These are phyloP conservation scores for Backusella tuberculispora DNA, from an alignment of 192 early-diverging fungal species.

Conservation along the genomic window DNA sequence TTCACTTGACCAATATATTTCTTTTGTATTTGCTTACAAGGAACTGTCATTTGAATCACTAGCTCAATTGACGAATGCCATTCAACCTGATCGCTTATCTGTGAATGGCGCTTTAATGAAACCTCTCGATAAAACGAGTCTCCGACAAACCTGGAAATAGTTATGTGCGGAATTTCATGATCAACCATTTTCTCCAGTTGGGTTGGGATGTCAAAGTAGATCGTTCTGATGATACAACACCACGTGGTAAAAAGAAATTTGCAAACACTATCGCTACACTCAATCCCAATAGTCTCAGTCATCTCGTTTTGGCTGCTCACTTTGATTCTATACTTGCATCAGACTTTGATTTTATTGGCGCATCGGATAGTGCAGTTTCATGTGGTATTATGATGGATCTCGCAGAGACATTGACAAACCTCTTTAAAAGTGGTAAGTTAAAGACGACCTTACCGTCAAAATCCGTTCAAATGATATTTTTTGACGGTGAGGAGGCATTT, in stretches of 20 bases:
- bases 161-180: conserved; percentile 73
- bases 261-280: conserved; percentile 92
- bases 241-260: conserved; percentile 74
- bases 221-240: conserved; percentile 76
- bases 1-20: background rate
- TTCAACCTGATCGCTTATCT: conserved; percentile 27
- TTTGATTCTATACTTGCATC: conserved; percentile 89
- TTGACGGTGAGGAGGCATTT: conserved; percentile 97
- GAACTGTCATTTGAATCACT: background rate
- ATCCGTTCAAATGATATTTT: conserved; percentile 86
- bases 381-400: conserved; percentile 89
- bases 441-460: conserved; percentile 29
- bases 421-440: conserved; percentile 24
- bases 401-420: conserved; percentile 65
- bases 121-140: conserved; percentile 80
- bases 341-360: conserved; percentile 75
- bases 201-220: conserved; percentile 84
- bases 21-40: background rate
- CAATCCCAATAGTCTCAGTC: conserved; percentile 66
- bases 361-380: conserved; percentile 90
- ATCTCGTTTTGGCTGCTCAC: conserved; percentile 89
- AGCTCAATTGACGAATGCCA: background rate
- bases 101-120: conserved; percentile 62
- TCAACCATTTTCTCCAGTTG: conserved; percentile 59
- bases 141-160: conserved; percentile 74